Evolutionary conservation across 2,329 filamentous ascomycete species (phyloP).

Genomic region (Penicillium glabrum): DNA sequence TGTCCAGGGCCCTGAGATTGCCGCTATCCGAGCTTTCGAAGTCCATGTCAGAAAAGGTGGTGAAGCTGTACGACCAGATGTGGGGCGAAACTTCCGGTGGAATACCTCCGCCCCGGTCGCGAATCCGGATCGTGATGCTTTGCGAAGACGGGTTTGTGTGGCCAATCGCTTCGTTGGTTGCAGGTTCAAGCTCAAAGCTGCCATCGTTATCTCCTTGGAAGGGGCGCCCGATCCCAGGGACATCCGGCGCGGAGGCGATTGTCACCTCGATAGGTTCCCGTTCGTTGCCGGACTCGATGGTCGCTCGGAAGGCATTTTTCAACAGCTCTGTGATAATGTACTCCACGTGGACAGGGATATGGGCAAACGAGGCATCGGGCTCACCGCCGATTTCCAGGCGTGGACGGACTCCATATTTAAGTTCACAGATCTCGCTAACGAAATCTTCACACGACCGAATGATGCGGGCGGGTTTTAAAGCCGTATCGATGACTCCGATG

Average conservation of each 20-base stretch:
- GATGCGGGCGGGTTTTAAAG: constrained; percentile 75
- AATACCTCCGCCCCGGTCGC: constrained; percentile 93
- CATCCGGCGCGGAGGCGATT: constrained; percentile 70
- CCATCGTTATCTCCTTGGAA: constrained; percentile 28
- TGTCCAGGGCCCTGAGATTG: constrained; percentile 68
- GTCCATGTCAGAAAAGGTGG: constrained; percentile 78
- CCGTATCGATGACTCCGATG: constrained; percentile 94
- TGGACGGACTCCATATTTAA: constrained; percentile 89
- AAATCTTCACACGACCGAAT: constrained; percentile 84
- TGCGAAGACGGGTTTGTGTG: constrained; percentile 55
- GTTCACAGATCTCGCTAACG: constrained; percentile 93
- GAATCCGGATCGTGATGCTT: constrained; percentile 90
- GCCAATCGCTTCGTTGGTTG: constrained; percentile 34
- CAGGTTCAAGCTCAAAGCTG: constrained; percentile 31
- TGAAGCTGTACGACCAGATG: constrained; percentile 97
- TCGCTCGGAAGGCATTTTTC: constrained; percentile 95
- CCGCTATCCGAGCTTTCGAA: constrained; percentile 50
- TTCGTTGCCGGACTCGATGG: constrained; percentile 78
- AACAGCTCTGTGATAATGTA: constrained; percentile 96
- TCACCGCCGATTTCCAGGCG: constrained; percentile 79
- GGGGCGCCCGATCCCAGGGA: constrained; percentile 36
- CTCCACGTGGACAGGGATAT: constrained; percentile 92
- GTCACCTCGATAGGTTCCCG: constrained; percentile 86
- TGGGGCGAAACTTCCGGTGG: constrained; percentile 77
- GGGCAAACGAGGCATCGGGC: constrained; percentile 83